phyloP scores from a whole-genome alignment of 805 yeast genomes.

The Nakazawaea wickerhamii region DNA sequence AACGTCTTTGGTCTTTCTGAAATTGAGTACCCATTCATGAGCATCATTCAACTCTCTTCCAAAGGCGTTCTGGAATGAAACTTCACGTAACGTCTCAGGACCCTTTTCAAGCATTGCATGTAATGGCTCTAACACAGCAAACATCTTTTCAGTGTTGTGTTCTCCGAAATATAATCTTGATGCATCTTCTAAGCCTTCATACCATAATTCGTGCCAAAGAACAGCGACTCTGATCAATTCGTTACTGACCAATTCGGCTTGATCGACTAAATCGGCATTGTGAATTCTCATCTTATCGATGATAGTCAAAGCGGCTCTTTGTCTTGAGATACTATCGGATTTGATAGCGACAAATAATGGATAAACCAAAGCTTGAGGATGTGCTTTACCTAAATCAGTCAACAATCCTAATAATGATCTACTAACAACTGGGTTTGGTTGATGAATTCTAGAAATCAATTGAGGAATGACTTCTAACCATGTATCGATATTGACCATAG shows the following conservation, averaged over 20 bases:
- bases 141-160: constrained; percentile 92
- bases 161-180: constrained; percentile 91
- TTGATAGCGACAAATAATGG: constrained; percentile 95
- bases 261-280: constrained; percentile 78
- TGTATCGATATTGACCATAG: constrained; percentile 81
- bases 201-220: constrained; percentile 97
- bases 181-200: constrained; percentile 95
- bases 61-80: constrained; percentile 87
- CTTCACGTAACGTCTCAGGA: constrained; percentile 89
- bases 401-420: constrained; percentile 72
- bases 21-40: constrained; percentile 86
- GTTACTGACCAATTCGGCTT: constrained; percentile 89
- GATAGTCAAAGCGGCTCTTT: constrained; percentile 85
- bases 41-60: constrained; percentile 93
- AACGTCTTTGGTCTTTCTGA: constrained; percentile 76
- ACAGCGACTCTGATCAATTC: constrained; percentile 94
- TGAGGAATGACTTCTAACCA: constrained; percentile 98
- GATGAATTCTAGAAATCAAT: constrained; percentile 92
- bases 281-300: constrained; percentile 90
- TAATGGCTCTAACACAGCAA: constrained; percentile 81
- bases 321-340: constrained; percentile 84
- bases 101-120: constrained; percentile 82
- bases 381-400: constrained; percentile 87
- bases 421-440: constrained; percentile 82
- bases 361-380: constrained; percentile 94